Percentiles rank a stretch among this genome's conserved stretches.
These are phyloP conservation scores for Asparagopsis taxiformis DNA, from an alignment of 31 red algal species.

Conservation along the genomic window DNA sequence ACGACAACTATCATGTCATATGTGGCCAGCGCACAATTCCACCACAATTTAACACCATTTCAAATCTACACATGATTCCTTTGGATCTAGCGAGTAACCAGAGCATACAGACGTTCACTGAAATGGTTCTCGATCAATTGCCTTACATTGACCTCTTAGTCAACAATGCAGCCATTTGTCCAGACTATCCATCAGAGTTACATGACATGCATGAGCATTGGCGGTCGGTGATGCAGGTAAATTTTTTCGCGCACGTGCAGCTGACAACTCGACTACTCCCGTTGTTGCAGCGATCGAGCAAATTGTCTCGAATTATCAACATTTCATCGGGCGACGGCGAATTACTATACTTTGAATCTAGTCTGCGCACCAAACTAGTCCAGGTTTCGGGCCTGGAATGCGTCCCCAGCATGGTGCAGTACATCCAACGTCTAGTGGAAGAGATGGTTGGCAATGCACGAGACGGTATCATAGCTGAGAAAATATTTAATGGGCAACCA, in stretches of 20 bases:
- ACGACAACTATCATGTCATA: constrained; percentile 18
- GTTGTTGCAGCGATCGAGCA: constrained; percentile 10
- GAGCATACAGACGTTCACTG: constrained; percentile 6
- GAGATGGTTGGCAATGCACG: not conserved
- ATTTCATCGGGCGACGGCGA: constrained; percentile 67
- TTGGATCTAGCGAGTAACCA: constrained; percentile 15
- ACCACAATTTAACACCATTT: not conserved
- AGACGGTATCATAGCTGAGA: not conserved
- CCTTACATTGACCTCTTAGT: constrained; percentile 56
- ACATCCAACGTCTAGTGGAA: not conserved
- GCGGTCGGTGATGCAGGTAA: constrained; percentile 27
- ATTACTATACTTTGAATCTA: constrained; percentile 24
- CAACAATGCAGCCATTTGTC: constrained; percentile 51
- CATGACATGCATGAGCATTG: not conserved
- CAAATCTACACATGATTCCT: not conserved
- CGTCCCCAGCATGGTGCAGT: not conserved
- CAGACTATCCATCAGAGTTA: not conserved
- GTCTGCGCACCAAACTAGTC: constrained; percentile 1
- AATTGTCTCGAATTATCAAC: constrained; percentile 30
- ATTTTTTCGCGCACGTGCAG: constrained; percentile 37
- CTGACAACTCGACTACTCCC: constrained; percentile 27
- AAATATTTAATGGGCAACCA: constrained; percentile 20
- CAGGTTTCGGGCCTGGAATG: not conserved
- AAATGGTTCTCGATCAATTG: constrained; percentile 9
- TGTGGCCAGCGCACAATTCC: constrained; percentile 18